A percentile compares a stretch with the other conserved stretches of the same genome.
phyloP scores from a whole-genome alignment of 768 basidiomycete genomes.

The Lactarius evosmus region DNA sequence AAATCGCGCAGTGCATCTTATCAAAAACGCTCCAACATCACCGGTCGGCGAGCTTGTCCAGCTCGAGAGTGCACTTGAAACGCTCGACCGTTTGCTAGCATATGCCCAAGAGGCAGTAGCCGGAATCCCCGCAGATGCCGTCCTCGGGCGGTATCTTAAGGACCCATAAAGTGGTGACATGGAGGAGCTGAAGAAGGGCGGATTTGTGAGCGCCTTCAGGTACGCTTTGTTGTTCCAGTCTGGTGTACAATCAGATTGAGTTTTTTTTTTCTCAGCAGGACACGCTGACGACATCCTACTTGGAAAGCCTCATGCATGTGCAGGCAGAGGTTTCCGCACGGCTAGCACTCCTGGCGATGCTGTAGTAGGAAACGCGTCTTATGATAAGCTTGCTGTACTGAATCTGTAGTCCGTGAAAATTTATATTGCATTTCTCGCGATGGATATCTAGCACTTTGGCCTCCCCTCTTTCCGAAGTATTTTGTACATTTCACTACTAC shows the following conservation, averaged over 20 bases:
- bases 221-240: conserved; percentile 30
- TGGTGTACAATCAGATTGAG: conserved; percentile 23
- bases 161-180: conserved; percentile 74
- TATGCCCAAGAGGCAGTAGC: conserved; percentile 83
- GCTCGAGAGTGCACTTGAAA: conserved; percentile 70
- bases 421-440: background rate
- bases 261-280: conserved; percentile 53
- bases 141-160: conserved; percentile 88
- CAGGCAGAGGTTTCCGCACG: conserved; percentile 91
- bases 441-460: no score
- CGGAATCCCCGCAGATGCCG: conserved; percentile 71
- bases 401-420: conserved; percentile 6
- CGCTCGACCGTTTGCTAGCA: conserved; percentile 80
- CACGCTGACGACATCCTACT: conserved; percentile 90
- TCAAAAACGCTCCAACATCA: conserved; percentile 46
- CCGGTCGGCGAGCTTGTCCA: conserved; percentile 62
- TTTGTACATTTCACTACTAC: no score
- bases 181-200: conserved; percentile 65
- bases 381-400: conserved; percentile 10
- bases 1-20: conserved; percentile 65
- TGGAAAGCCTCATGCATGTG: conserved; percentile 87
- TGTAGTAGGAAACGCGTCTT: conserved; percentile 33
- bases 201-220: conserved; percentile 77
- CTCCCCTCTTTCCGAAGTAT: no score
- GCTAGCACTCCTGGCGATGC: conserved; percentile 65